Conservation (phyloP, 495 filamentous ascomycete genomes). For the Oidiodendron maius region DNA sequence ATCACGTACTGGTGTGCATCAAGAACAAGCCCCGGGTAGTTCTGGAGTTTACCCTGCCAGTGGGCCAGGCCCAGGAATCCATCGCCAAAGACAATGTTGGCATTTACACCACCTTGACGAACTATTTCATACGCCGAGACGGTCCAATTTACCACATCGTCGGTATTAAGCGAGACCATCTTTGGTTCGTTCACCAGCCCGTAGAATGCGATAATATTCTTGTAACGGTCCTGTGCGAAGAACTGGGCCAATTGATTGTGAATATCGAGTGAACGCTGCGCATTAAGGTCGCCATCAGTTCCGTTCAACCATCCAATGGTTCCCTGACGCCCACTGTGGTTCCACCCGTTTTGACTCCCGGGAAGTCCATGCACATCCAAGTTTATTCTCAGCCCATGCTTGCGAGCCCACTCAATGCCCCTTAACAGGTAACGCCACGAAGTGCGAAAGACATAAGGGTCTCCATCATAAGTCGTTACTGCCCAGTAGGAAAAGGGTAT, state of each 20-base stretch:
- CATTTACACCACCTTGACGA: constrained; percentile 61
- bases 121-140: constrained; percentile 55
- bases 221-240: constrained; percentile 80
- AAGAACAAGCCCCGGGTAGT: constrained; percentile 56
- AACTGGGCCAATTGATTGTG: constrained; percentile 76
- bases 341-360: constrained; percentile 87
- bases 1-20: constrained; percentile 95
- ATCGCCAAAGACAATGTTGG: constrained; percentile 70
- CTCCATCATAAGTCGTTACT: constrained; percentile 74
- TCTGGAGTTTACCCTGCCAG: constrained; percentile 66
- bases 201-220: constrained; percentile 78
- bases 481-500: constrained; percentile 97
- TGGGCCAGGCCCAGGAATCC: constrained; percentile 76
- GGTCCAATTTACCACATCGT: constrained; percentile 66
- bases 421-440: constrained; percentile 93
- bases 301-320: constrained; percentile 73
- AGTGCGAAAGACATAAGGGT: constrained; percentile 82
- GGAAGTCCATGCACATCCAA: constrained; percentile 85
- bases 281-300: constrained; percentile 59
- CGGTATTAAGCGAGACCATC: constrained; percentile 58
- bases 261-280: constrained; percentile 71
- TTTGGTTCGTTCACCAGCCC: constrained; percentile 83
- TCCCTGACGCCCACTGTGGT: constrained; percentile 75
- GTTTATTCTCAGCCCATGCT: constrained; percentile 89
- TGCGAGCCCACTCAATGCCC: constrained; percentile 87